Evolutionary conservation across 768 basidiomycete genomes (phyloP).

Genomic region (Leccinum boreale): DNA sequence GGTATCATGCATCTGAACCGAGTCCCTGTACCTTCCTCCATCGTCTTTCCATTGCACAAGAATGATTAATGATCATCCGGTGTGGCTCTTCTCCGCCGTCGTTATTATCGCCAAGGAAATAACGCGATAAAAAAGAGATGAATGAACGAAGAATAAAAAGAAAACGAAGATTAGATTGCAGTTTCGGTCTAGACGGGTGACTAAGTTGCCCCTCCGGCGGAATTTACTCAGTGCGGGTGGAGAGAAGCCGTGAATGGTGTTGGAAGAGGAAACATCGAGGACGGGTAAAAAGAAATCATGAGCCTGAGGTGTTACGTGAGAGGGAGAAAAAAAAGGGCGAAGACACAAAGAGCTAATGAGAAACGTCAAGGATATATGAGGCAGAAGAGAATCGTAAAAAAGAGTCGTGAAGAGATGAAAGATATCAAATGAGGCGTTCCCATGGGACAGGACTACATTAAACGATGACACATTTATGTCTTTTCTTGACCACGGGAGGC

Average conservation of each 20-base stretch:
- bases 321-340: slow-evolving; percentile 1
- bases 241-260: slow-evolving; percentile 16
- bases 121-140: slow-evolving; percentile 5
- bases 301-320: slow-evolving; percentile 21
- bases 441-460: slow-evolving; percentile 42
- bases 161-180: slow-evolving; percentile 22
- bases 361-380: slow-evolving; percentile 37
- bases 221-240: slow-evolving; percentile 27
- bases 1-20: slow-evolving; percentile 17
- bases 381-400: slow-evolving; percentile 28
- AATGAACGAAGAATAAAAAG: not conserved
- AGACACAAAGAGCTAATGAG: slow-evolving; percentile 20
- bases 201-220: slow-evolving; percentile 20
- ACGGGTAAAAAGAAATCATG: slow-evolving; percentile 25
- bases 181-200: slow-evolving; percentile 24
- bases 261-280: slow-evolving; percentile 19
- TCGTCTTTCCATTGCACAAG: slow-evolving; percentile 10
- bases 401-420: slow-evolving; percentile 35
- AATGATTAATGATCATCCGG: slow-evolving; percentile 14
- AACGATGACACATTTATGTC: slow-evolving; percentile 78
- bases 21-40: slow-evolving; percentile 13
- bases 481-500: slow-evolving; percentile 88
- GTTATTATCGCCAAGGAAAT: slow-evolving; percentile 3
- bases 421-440: slow-evolving; percentile 30
- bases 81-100: slow-evolving; percentile 3